phyloP scores from a whole-genome alignment of 306 rosid species.

The Arachis hypogaea region DNA sequence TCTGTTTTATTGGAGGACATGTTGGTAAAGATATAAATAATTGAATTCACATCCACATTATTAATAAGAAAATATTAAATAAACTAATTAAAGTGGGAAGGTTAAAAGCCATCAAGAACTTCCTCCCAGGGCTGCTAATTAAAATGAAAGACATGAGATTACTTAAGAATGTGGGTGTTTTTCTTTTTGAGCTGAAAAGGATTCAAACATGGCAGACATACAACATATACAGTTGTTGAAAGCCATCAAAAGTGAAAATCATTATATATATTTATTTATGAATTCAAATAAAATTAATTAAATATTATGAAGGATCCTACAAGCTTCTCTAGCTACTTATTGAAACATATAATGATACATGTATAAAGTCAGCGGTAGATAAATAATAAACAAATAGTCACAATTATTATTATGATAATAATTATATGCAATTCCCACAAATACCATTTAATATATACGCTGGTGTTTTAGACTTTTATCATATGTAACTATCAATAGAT shows the following conservation, averaged over 20 bases:
- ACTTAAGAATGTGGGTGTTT: too few species aligned
- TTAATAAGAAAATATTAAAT: too few species aligned
- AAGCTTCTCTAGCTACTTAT: not conserved
- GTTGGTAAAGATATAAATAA: too few species aligned
- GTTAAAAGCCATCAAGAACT: not conserved
- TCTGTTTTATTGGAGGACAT: too few species aligned
- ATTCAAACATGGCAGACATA: constrained; percentile 1
- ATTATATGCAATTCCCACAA: not conserved
- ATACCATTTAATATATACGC: too few species aligned
- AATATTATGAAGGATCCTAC: not conserved
- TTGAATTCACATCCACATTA: not conserved
- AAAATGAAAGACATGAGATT: too few species aligned
- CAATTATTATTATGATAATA: not conserved
- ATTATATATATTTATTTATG: not conserved
- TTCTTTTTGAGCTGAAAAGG: not conserved
- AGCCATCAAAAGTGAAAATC: not conserved
- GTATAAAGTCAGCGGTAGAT: not conserved
- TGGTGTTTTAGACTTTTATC: too few species aligned
- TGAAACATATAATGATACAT: too few species aligned
- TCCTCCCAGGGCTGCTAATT: not conserved
- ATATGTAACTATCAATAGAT: too few species aligned
- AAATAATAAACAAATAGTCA: not conserved
- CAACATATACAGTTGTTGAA: not conserved
- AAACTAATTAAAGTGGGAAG: not conserved
- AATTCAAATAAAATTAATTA: not conserved